Conservation (phyloP, 2,329 filamentous ascomycete genomes). For the Sclerotinia spermophila region DNA sequence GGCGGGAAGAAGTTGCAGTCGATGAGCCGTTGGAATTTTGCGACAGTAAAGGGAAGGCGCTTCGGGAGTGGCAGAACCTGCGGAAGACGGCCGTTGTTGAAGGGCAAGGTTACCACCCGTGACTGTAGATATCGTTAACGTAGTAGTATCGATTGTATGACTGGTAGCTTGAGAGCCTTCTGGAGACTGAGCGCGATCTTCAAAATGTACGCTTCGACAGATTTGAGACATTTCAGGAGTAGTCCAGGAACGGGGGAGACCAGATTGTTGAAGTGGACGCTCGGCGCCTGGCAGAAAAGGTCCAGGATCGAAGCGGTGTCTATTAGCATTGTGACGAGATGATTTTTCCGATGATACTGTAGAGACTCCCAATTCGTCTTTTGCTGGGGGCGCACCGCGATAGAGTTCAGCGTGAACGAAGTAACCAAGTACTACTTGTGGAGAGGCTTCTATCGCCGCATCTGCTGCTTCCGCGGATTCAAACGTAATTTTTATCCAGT, state of each 20-base stretch:
- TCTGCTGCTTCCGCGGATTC: conserved; percentile 70
- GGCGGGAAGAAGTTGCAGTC: conserved; percentile 61
- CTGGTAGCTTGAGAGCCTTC: conserved; percentile 40
- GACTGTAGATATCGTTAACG: conserved; percentile 40
- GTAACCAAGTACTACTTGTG: conserved; percentile 67
- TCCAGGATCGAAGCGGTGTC: conserved; percentile 22
- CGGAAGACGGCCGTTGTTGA: conserved; percentile 41
- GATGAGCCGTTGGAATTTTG: conserved; percentile 63
- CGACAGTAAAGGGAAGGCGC: conserved; percentile 48
- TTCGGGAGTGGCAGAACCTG: conserved; percentile 28
- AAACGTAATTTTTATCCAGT: conserved; percentile 90
- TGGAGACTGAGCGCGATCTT: conserved; percentile 28
- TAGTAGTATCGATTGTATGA: conserved; percentile 57
- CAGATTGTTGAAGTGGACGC: conserved; percentile 23
- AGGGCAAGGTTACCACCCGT: conserved; percentile 20
- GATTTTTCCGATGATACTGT: conserved; percentile 12
- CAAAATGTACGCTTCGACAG: conserved; percentile 26
- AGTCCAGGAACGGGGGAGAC: conserved; percentile 31
- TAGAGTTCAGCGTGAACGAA: conserved; percentile 70
- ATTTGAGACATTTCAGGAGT: conserved; percentile 33
- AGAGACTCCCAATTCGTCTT: conserved; percentile 49
- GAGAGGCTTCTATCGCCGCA: conserved; percentile 64
- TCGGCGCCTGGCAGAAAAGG: conserved; percentile 17
- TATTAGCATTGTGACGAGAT: conserved; percentile 16
- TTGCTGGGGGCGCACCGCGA: conserved; percentile 57